Percentiles rank a stretch among this genome's conserved stretches.
These are phyloP conservation scores for Boletus reticuloceps DNA, from an alignment of 768 basidiomycete genomes.

Conservation along the genomic window DNA sequence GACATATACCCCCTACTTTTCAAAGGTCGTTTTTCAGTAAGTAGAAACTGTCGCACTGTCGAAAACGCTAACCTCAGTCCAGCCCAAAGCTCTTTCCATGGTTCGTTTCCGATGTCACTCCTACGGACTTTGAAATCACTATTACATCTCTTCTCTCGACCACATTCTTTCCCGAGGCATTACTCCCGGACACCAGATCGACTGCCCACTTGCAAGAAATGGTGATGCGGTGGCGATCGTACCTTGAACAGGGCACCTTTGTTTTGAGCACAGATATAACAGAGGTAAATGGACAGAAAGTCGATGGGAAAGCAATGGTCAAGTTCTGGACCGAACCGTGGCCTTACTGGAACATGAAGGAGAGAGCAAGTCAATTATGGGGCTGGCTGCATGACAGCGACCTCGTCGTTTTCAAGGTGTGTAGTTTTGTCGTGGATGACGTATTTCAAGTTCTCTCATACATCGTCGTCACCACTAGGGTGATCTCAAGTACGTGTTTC, in stretches of 20 bases:
- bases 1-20: conserved; percentile 81
- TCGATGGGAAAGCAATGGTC: conserved; percentile 24
- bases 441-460: background rate
- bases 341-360: conserved; percentile 75
- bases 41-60: conserved; percentile 21
- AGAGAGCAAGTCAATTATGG: conserved; percentile 50
- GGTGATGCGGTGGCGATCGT: conserved; percentile 67
- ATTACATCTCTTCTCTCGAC: conserved; percentile 54
- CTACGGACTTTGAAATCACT: conserved; percentile 70
- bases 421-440: conserved; percentile 1
- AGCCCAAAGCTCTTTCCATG: conserved; percentile 95
- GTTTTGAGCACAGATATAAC: conserved; percentile 49
- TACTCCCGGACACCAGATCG: conserved; percentile 25
- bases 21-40: conserved; percentile 87
- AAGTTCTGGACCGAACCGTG: conserved; percentile 74
- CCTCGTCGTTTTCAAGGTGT: conserved; percentile 83
- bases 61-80: conserved; percentile 10
- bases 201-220: conserved; percentile 51
- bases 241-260: conserved; percentile 73
- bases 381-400: conserved; percentile 49
- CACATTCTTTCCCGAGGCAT: conserved; percentile 52
- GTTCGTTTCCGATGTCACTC: conserved; percentile 96
- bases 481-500: conserved; percentile 78
- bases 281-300: conserved; percentile 19
- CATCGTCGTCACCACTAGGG: conserved; percentile 47